A percentile compares a stretch with the other conserved stretches of the same genome.
These are phyloP conservation scores for Brassica napus DNA, from an alignment of 345 rosid species.

Conservation along the genomic window Da-Ae NC_063448.1:22202501-22203000, in stretches of 20 bases:
- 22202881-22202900: constrained; percentile 10
- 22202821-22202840: not conserved
- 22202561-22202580: constrained; percentile 17
- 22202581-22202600: not conserved
- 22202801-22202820: not conserved
- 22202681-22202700: constrained; percentile 11
- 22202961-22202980: not conserved
- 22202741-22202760: not conserved
- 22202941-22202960: not conserved
- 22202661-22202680: not conserved
- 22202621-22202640: not conserved
- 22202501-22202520: not conserved
- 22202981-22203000: not conserved
- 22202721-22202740: constrained; percentile 13
- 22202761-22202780: not conserved
- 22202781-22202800: not conserved
- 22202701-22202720: not conserved
- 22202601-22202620: not conserved
- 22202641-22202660: constrained; percentile 5
- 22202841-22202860: not conserved
- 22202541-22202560: constrained; percentile 14
- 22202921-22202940: not conserved
- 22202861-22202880: constrained; percentile 1
- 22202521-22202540: not conserved
- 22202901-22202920: not conserved